Percentiles rank a stretch among this genome's conserved stretches.
phyloP scores from a whole-genome alignment of 2,329 filamentous ascomycete genomes.

The Colletotrichum sublineola region DNA sequence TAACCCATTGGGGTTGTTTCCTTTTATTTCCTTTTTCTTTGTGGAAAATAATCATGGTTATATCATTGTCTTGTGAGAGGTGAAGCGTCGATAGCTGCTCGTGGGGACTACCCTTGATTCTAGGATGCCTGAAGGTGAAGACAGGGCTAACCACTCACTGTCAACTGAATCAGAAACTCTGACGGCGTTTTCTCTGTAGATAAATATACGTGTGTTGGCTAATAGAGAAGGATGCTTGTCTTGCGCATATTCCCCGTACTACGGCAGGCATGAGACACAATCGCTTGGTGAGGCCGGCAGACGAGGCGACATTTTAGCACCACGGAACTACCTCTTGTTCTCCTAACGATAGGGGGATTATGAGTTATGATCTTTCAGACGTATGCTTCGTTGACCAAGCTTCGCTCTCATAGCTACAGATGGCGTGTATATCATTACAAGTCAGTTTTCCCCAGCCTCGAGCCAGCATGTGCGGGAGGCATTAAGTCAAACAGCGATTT shows the following conservation, averaged over 20 bases:
- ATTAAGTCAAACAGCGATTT: neutral
- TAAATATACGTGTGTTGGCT: too few relatives aligned
- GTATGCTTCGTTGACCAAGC: conserved; percentile 39
- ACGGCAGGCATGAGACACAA: neutral
- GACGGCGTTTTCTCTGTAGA: neutral
- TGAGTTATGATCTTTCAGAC: conserved; percentile 17
- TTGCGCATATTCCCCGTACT: neutral
- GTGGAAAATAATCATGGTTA: neutral
- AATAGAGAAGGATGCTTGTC: neutral
- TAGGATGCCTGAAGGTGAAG: neutral
- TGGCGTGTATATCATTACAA: conserved; percentile 41
- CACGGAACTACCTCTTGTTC: too few relatives aligned
- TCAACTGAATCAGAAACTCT: too few relatives aligned
- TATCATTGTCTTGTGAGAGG: neutral
- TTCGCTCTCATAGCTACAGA: conserved; percentile 37
- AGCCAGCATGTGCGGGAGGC: conserved; percentile 4
- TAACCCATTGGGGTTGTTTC: neutral
- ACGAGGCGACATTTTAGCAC: too few relatives aligned
- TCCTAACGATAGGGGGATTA: neutral
- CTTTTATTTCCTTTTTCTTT: neutral
- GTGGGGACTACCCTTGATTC: neutral
- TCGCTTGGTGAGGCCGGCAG: neutral
- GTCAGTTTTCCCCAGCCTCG: conserved; percentile 20
- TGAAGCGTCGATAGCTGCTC: neutral
- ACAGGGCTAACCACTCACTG: neutral